Percentiles rank a stretch among this genome's conserved stretches.
Conservation (phyloP, 164 flowering plant species). For the grape (Vitis vinifera) region ASM3070453v1 NC_081815.1:3253001-3253500, state of each 20-base stretch:
- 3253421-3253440: neutral
- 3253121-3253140: slow-evolving; percentile 54
- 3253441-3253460: neutral
- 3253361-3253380: neutral
- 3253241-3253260: slow-evolving; percentile 23
- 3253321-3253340: slow-evolving; percentile 15
- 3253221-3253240: slow-evolving; percentile 14
- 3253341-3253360: neutral
- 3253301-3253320: slow-evolving; percentile 3
- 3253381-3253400: slow-evolving; percentile 4
- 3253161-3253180: slow-evolving; percentile 6
- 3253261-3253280: slow-evolving; percentile 17
- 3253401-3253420: slow-evolving; percentile 21
- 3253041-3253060: slow-evolving; percentile 44
- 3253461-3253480: slow-evolving; percentile 18
- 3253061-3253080: slow-evolving; percentile 52
- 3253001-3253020: slow-evolving; percentile 60
- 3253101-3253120: slow-evolving; percentile 63
- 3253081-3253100: slow-evolving; percentile 52
- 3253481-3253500: slow-evolving; percentile 21
- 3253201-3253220: neutral
- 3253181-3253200: neutral
- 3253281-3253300: neutral
- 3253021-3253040: slow-evolving; percentile 53
- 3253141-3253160: slow-evolving; percentile 4